These are phyloP conservation scores for Wallemia hederae DNA, from an alignment of 1,284 basidiomycete species.

Conservation along the genomic window DNA sequence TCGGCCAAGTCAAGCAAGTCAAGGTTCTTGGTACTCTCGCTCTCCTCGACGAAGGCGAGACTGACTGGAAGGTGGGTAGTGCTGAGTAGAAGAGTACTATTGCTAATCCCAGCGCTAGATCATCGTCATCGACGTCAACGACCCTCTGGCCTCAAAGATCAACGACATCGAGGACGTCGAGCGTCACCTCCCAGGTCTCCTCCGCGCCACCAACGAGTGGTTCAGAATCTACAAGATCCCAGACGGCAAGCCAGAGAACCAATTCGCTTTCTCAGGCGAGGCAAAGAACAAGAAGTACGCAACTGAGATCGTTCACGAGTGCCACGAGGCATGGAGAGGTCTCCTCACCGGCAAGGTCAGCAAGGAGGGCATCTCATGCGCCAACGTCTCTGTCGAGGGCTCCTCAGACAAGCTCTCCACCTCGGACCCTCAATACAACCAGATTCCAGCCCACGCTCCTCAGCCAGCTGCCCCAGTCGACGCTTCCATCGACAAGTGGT, in stretches of 20 bases:
- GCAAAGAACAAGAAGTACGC: conserved; percentile 99
- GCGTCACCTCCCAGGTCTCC: conserved; percentile 82
- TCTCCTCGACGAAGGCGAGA: conserved; percentile 87
- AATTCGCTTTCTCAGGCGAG: conserved; percentile 97
- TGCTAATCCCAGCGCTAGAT: conserved; percentile 13
- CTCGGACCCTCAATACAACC: conserved; percentile 33
- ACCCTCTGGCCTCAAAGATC: conserved; percentile 81
- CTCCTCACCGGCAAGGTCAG: conserved; percentile 50
- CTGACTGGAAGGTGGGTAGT: conserved; percentile 57
- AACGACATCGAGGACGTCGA: conserved; percentile 99
- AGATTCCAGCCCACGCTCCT: conserved; percentile 17
- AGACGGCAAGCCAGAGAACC: conserved; percentile 96
- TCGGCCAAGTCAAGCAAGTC: conserved; percentile 98
- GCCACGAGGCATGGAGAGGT: conserved; percentile 94
- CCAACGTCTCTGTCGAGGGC: conserved; percentile 33
- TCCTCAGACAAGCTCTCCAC: conserved; percentile 37
- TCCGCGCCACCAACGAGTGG: conserved; percentile 91
- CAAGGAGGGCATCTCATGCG: conserved; percentile 38
- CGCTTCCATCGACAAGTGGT: conserved; percentile 26
- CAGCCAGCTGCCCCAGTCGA: conserved; percentile 58
- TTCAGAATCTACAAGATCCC: conserved; percentile 93
- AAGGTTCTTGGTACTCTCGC: conserved; percentile 99
- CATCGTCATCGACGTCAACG: conserved; percentile 84
- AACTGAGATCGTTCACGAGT: conserved; percentile 93
- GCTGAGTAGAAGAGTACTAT: not conserved